Evolutionary conservation across 768 basidiomycete genomes (phyloP).

Genomic region (Jaapia argillacea): DNA sequence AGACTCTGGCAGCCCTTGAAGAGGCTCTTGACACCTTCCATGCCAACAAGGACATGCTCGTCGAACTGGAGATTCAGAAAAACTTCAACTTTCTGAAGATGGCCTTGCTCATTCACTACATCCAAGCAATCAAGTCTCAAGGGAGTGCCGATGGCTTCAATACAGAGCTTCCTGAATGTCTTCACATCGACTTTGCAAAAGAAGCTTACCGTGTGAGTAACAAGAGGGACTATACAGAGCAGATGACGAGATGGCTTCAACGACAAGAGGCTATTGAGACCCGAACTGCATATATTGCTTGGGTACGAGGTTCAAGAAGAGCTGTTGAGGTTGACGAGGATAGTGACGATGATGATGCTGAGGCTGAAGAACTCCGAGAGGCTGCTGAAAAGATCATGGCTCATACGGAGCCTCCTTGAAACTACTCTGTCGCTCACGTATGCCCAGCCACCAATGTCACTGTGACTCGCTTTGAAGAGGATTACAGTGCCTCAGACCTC

Average conservation of each 20-base stretch:
- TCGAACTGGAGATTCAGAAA: slow-evolving; percentile 10
- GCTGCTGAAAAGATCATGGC: no score
- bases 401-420: no score
- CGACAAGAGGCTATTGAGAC: slow-evolving; percentile 23
- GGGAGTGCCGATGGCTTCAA: slow-evolving; percentile 16
- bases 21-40: slow-evolving; percentile 15
- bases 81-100: slow-evolving; percentile 23
- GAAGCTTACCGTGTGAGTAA: slow-evolving; percentile 16
- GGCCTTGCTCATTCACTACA: slow-evolving; percentile 14
- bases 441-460: no score
- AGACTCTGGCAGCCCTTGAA: slow-evolving; percentile 9
- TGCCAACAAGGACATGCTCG: slow-evolving; percentile 15
- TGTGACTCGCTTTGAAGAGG: no score
- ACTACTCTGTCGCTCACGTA: no score
- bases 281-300: slow-evolving; percentile 18
- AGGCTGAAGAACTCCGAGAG: no score
- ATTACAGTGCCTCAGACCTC: no score
- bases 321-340: no score
- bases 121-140: slow-evolving; percentile 7
- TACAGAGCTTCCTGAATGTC: slow-evolving; percentile 20
- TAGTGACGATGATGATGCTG: no score
- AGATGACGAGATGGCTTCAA: slow-evolving; percentile 30
- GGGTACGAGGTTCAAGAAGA: no score
- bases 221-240: slow-evolving; percentile 15
- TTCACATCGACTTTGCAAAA: slow-evolving; percentile 36